phyloP scores from a whole-genome alignment of 371 early-diverging fungal genomes.

The Apophysomyces ossiformis region DNA sequence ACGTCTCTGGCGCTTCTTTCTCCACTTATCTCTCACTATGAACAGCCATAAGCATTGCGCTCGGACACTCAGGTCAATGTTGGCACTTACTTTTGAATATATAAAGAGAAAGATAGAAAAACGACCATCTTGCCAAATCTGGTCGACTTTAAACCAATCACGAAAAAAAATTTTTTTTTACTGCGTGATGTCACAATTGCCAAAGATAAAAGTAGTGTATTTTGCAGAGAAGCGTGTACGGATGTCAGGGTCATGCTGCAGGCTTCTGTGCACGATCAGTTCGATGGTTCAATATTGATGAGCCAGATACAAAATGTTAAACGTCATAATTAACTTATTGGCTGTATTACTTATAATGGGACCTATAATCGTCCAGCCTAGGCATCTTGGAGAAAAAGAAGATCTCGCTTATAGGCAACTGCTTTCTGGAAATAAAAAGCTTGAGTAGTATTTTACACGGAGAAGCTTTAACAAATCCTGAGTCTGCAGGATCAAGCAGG shows the following conservation, averaged over 20 bases:
- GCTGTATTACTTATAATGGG: too few relatives aligned
- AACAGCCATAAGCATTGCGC: neutral
- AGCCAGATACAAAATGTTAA: too few relatives aligned
- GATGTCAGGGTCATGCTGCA: neutral
- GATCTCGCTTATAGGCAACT: too few relatives aligned
- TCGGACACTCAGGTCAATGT: neutral
- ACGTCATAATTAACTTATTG: too few relatives aligned
- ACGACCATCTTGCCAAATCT: neutral
- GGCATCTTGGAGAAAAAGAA: too few relatives aligned
- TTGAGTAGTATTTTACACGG: too few relatives aligned
- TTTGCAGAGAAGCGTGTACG: neutral
- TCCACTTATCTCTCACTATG: conserved; percentile 36
- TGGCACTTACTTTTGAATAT: neutral
- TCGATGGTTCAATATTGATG: too few relatives aligned
- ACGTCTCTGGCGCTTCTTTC: conserved; percentile 49
- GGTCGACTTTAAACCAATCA: neutral
- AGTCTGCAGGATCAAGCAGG: too few relatives aligned
- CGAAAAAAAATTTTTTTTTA: neutral
- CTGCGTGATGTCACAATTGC: conserved; percentile 1
- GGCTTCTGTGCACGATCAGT: neutral
- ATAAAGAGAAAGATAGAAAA: neutral
- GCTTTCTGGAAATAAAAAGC: too few relatives aligned
- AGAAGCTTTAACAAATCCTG: too few relatives aligned
- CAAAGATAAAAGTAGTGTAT: too few relatives aligned
- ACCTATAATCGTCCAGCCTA: too few relatives aligned